Conservation (phyloP, 139 green algal genomes). For the Limnomonas spitsbergensis region DNA sequence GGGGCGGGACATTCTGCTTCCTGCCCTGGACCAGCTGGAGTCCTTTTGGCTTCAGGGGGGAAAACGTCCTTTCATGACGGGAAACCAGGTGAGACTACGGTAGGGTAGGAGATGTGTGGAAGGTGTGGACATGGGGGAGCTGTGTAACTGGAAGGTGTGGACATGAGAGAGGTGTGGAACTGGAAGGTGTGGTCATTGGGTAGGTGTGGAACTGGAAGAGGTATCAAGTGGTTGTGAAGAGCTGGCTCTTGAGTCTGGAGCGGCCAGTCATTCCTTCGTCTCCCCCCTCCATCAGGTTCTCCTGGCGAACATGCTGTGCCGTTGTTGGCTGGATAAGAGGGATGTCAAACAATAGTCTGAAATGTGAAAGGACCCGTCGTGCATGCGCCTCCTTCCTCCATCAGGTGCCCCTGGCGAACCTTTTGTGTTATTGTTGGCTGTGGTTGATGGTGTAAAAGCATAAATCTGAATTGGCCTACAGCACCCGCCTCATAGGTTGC, state of each 20-base stretch:
- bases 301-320: background rate
- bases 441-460: too few relatives aligned
- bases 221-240: too few relatives aligned
- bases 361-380: too few relatives aligned
- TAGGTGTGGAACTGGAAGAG: background rate
- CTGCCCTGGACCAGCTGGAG: background rate
- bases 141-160: background rate
- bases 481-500: too few relatives aligned
- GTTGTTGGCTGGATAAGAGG: background rate
- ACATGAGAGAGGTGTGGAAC: background rate
- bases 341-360: too few relatives aligned
- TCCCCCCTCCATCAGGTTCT: background rate
- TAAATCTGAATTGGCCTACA: too few relatives aligned
- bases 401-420: too few relatives aligned
- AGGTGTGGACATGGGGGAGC: background rate
- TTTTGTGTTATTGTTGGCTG: too few relatives aligned
- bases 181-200: background rate
- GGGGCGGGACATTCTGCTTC: background rate
- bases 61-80: background rate
- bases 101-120: too few relatives aligned
- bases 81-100: background rate
- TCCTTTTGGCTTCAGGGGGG: background rate
- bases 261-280: background rate
- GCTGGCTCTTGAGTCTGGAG: too few relatives aligned
- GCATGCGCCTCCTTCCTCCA: too few relatives aligned